Conservation (phyloP, 108 stramenopile species). For the Aurantiochytrium sp. region DNA sequence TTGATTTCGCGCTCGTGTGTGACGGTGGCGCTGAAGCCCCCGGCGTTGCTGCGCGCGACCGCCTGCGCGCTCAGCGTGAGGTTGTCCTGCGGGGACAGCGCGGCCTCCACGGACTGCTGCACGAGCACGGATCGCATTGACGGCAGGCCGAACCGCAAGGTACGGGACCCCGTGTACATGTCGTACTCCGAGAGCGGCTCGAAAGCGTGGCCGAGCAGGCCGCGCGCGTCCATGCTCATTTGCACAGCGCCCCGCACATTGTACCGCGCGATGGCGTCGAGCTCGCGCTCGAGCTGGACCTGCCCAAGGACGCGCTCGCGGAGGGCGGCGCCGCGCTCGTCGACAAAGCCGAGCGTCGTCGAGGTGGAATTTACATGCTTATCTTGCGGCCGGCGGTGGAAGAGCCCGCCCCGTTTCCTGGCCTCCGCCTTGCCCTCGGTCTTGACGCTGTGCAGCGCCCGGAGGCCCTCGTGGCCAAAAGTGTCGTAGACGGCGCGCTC, state of each 20-base stretch:
- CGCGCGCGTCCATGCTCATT: not conserved
- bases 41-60: not conserved
- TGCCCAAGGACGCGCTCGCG: not conserved
- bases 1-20: not conserved
- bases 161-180: not conserved
- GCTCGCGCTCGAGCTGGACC: slow-evolving; percentile 26
- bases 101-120: slow-evolving; percentile 1
- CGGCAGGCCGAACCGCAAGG: not conserved
- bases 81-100: not conserved
- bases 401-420: not conserved
- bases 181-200: not conserved
- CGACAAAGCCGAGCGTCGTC: not conserved
- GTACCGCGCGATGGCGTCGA: slow-evolving; percentile 18
- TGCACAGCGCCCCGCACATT: slow-evolving; percentile 24
- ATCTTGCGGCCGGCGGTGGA: not conserved
- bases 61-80: not conserved
- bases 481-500: slow-evolving; percentile 81
- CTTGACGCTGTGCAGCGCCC: not conserved
- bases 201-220: not conserved
- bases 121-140: not conserved
- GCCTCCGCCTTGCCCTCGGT: not conserved
- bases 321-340: slow-evolving; percentile 6
- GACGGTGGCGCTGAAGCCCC: not conserved
- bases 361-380: not conserved
- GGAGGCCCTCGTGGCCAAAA: slow-evolving; percentile 76